Evolutionary conservation across 2,329 filamentous ascomycete genomes (phyloP), one percentile per base, ranked within the genome.

Genomic region (Colletotrichum sp.): DNA sequence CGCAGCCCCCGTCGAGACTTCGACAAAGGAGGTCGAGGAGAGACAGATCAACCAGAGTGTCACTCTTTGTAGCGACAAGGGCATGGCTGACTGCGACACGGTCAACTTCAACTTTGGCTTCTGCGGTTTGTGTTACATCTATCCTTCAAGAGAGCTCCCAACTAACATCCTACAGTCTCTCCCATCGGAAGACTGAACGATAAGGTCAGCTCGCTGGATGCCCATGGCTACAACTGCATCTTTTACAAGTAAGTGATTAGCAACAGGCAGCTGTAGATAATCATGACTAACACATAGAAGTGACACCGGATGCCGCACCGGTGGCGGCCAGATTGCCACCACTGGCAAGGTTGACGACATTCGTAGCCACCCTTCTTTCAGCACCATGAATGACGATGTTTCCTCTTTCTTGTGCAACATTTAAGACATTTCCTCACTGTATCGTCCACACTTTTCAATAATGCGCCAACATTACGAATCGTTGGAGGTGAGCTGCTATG

Each of bases 311-410:
- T 75, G 72, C 72, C 67, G 72, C 24, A 75, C 39, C 39, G 68
- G 62, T 28, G 52, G 68, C 24, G 68, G 72, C 32, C 68, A 75
- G 9, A 75, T 75, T 26, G 62, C 72, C n/a, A 75, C 72, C 10
- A 66, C 26, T 26, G 68, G 72, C 12, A 26, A 64, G 10, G 62
- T 75, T 26, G 16, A 36, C 9, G 52, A 75, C 52, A 75, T 75
- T 39, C 67, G 72, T 16, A 67, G 67, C 49, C 24, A 71, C 36
- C 52, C 72, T 8, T 28, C 39, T 16, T 70, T 66, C 72, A 71
- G 68, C 67, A 75, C 62, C 60, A 60, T 62, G 72, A 75, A 75
- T 36, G 72, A 75, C n/a, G 72, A 75, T 28, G 68, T 75, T n/a
- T 75, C 72, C 24, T 75, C 72, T 32, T 75, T 75, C 60, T 28